These are phyloP conservation scores for Prunus davidiana DNA, from an alignment of 306 rosid genomes.

Conservation along the genomic window DNA sequence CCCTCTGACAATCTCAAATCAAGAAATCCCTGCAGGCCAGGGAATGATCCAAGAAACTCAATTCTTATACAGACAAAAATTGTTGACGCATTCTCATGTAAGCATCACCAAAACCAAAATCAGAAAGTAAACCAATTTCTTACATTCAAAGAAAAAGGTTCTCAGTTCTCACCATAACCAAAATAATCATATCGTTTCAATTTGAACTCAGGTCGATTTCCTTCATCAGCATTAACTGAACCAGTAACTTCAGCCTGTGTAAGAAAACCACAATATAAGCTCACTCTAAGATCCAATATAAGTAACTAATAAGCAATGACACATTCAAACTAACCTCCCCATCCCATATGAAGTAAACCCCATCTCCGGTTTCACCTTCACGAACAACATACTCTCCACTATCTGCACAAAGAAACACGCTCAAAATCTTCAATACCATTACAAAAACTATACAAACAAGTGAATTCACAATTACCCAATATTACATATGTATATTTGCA, in stretches of 20 bases:
- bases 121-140: neutral
- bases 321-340: conserved; percentile 67
- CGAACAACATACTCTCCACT: conserved; percentile 65
- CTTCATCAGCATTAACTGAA: conserved; percentile 46
- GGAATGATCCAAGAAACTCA: neutral
- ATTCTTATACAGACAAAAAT: neutral
- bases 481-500: neutral
- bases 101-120: neutral
- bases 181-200: conserved; percentile 76
- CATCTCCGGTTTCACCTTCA: conserved; percentile 74
- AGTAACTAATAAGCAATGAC: neutral
- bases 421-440: neutral
- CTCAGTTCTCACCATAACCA: conserved; percentile 58
- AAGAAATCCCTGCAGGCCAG: neutral
- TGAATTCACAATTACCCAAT: neutral
- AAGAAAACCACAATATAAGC: conserved; percentile 17
- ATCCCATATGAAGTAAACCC: conserved; percentile 83
- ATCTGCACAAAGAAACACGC: conserved; percentile 37
- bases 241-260: conserved; percentile 75
- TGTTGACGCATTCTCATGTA: neutral
- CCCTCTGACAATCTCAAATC: neutral
- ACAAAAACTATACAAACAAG: neutral
- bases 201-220: conserved; percentile 64
- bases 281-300: neutral
- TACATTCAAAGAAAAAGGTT: conserved; percentile 5